A percentile compares a stretch with the other conserved stretches of the same genome.
Evolutionary conservation across 2,329 filamentous ascomycete genomes (phyloP).

Genomic region (Exophiala sideris): DNA sequence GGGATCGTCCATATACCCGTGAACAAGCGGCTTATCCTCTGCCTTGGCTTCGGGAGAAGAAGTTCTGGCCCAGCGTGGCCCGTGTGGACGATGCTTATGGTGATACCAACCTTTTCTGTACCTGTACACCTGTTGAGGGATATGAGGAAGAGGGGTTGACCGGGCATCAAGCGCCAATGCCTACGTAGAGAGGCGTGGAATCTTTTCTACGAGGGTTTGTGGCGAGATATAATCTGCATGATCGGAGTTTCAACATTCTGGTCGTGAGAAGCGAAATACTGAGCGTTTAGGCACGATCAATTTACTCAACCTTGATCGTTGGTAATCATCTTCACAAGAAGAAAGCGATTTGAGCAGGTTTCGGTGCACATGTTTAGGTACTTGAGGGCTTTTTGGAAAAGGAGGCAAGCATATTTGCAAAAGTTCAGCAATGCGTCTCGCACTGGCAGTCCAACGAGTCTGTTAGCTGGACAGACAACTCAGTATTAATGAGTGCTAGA

Average conservation of each 20-base stretch:
- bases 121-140: constrained; percentile 77
- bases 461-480: no score
- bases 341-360: no score
- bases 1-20: constrained; percentile 76
- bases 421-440: no score
- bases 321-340: no score
- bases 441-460: no score
- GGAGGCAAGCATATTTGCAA: no score
- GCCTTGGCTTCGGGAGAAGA: constrained; percentile 82
- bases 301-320: no score
- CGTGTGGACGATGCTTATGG: constrained; percentile 88
- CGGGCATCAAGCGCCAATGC: constrained; percentile 20
- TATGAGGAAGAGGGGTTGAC: constrained; percentile 23
- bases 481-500: no score
- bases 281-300: no score
- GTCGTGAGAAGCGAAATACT: neutral
- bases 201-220: neutral
- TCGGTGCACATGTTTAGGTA: no score
- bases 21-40: constrained; percentile 86
- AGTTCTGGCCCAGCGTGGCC: constrained; percentile 91
- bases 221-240: neutral
- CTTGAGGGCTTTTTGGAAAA: no score
- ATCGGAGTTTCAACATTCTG: constrained; percentile 21
- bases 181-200: constrained; percentile 9
- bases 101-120: constrained; percentile 91